Evolutionary conservation across 2,329 filamentous ascomycete species (phyloP).

Genomic region (Fusarium torreyae): DNA sequence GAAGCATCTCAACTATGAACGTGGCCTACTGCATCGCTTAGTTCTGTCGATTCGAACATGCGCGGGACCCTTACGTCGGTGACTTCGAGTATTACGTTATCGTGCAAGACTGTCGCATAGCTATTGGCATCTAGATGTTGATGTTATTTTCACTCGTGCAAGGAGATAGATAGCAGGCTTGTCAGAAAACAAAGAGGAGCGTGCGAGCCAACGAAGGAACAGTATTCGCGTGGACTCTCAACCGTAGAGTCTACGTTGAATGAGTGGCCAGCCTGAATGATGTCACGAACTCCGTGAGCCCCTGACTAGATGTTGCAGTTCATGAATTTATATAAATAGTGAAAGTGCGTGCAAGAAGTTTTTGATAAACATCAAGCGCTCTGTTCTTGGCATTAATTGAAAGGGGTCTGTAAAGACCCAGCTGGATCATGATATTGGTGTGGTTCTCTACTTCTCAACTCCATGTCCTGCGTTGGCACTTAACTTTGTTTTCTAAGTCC

Average conservation of each 20-base stretch:
- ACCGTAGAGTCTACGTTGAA: neutral
- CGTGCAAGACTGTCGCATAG: neutral
- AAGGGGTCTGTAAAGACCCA: no score
- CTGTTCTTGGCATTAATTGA: no score
- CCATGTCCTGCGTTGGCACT: no score
- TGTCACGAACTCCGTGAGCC: no score
- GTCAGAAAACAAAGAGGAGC: no score
- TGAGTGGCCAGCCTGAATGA: neutral
- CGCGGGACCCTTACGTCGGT: neutral
- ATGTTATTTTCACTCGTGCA: neutral
- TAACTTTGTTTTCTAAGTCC: no score
- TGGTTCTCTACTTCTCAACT: no score
- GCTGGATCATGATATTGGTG: no score
- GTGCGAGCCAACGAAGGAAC: neutral
- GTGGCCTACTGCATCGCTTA: constrained; percentile 1
- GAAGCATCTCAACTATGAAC: constrained; percentile 4
- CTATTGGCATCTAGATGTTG: neutral
- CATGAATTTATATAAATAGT: no score
- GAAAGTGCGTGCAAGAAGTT: no score
- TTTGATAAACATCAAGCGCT: no score
- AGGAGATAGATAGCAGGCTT: neutral
- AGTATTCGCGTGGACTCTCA: neutral
- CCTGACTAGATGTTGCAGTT: no score
- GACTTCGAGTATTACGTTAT: neutral
- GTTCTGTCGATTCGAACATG: constrained; percentile 5